Conservation (phyloP, 2,329 filamentous ascomycete genomes). For the Colletotrichum neosansevieriae region DNA sequence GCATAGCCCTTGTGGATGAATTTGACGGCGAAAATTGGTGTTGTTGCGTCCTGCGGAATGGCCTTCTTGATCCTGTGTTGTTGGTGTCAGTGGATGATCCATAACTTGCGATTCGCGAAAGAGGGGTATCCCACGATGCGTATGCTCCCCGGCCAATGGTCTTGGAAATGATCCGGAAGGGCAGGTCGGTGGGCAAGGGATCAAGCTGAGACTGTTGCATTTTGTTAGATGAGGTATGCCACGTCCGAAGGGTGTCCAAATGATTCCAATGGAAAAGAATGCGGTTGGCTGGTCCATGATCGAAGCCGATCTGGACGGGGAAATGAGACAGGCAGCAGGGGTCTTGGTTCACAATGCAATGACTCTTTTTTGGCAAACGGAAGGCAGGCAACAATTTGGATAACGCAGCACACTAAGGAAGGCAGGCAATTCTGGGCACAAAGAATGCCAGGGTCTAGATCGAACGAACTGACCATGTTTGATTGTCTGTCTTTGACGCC, state of each 20-base stretch:
- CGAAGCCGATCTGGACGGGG: constrained; percentile 21
- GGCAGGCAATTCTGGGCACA: constrained; percentile 13
- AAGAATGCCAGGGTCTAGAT: constrained; percentile 22
- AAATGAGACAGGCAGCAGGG: constrained; percentile 34
- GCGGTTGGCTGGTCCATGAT: constrained; percentile 26
- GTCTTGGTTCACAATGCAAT: constrained; percentile 29
- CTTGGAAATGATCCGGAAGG: constrained; percentile 94
- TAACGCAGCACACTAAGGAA: constrained; percentile 20
- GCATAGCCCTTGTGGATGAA: constrained; percentile 99
- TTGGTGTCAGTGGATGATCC: constrained; percentile 27
- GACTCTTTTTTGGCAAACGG: constrained; percentile 23
- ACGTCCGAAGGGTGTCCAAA: constrained; percentile 19
- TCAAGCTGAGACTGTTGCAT: constrained; percentile 87
- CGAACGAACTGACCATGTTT: constrained; percentile 29
- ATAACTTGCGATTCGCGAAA: constrained; percentile 2
- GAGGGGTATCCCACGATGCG: constrained; percentile 77
- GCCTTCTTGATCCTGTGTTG: constrained; percentile 88
- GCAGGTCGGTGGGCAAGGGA: constrained; percentile 85
- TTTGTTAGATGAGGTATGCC: constrained; percentile 33
- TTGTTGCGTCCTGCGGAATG: constrained; percentile 74
- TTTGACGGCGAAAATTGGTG: constrained; percentile 94
- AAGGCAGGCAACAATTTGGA: constrained; percentile 16
- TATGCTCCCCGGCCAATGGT: constrained; percentile 98
- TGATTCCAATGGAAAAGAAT: constrained; percentile 13
- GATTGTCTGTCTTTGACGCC: constrained; percentile 6